Evolutionary conservation across 306 rosid genomes (phyloP).

Genomic region (Rosa chinensis): DNA sequence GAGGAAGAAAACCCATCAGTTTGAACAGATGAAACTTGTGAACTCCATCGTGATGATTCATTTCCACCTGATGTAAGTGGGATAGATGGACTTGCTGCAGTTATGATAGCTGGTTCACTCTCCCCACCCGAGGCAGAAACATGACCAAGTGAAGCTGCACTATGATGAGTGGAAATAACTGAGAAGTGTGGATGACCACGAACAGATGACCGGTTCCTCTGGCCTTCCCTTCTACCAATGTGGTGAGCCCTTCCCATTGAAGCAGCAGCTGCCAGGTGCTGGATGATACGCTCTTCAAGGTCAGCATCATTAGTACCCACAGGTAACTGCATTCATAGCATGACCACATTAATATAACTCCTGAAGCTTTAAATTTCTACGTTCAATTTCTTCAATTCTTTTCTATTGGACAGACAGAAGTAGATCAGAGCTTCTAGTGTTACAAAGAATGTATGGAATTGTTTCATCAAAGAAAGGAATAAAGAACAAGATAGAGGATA

Average conservation of each 20-base stretch:
- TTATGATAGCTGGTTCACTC: conserved; percentile 42
- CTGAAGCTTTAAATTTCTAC: neutral
- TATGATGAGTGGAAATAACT: conserved; percentile 55
- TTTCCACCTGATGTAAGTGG: conserved; percentile 43
- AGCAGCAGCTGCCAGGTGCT: conserved; percentile 89
- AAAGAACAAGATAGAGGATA: conserved; percentile 29
- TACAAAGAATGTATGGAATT: neutral
- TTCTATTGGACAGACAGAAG: neutral
- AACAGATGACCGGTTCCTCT: conserved; percentile 44
- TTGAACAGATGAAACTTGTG: conserved; percentile 35
- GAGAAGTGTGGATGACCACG: conserved; percentile 61
- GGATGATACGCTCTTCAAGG: conserved; percentile 78
- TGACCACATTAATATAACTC: conserved; percentile 20
- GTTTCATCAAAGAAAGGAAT: conserved; percentile 9
- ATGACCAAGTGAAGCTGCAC: conserved; percentile 39
- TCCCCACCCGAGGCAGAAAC: conserved; percentile 41
- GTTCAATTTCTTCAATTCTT: neutral
- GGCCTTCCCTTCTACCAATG: conserved; percentile 63
- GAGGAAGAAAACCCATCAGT: conserved; percentile 44
- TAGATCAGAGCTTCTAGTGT: neutral
- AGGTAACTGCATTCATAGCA: conserved; percentile 45
- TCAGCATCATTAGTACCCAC: conserved; percentile 50
- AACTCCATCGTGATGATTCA: conserved; percentile 43
- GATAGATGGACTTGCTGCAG: conserved; percentile 49
- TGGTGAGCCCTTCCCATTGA: conserved; percentile 73